Base-by-base conservation (phyloP, 1,139 yeast genomes). In the Nakaseomyces bracarensis region DNA sequence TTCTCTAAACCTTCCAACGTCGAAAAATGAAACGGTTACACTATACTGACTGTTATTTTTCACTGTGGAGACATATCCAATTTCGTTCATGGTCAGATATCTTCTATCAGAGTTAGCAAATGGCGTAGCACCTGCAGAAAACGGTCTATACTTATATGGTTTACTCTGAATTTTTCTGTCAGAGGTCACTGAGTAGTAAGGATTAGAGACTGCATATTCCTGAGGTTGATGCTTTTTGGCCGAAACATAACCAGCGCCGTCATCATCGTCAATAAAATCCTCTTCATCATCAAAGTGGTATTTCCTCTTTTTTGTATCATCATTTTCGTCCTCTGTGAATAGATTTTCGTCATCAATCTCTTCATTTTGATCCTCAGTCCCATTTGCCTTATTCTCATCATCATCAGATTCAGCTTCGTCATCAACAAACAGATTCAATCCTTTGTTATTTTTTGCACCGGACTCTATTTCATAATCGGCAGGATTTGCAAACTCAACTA, bases 21-120 rank as follows among this genome's bases (percentile, higher is more conserved):
- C 96, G 55, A 86, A 87, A 56, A 91, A 91, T 11, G 89, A 77
- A 1, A 89, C 87, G 0, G 96, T 86, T 14, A 89, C 70, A 39
- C 89, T 78, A 50, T 79, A 76, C 50, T 81, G 74, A 11, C 60
- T 67, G 27, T 67, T 75, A 48, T 75, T 84, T 47, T 73, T 72
- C 15, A 85, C 94, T 0, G 84, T 70, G 80, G 95, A 84, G 0
- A 80, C 81, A 57, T 84, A 84, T 0, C 97, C 97, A 30, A 79
- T 66, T 6, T 82, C 70, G 53, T 85, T 86, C 74, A 91, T 83
- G 26, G 86, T 77, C 42, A 91, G 65, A 56, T 87, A 89, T 45
- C 96, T 70, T 61, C 94, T 75, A 43, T 66, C 74, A 40, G 72
- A 67, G 29, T 65, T 67, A 79, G 93, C 59, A 40, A 56, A 91